Conservation (phyloP, 768 basidiomycete species). For the Agrocybe chaxingu region DNA sequence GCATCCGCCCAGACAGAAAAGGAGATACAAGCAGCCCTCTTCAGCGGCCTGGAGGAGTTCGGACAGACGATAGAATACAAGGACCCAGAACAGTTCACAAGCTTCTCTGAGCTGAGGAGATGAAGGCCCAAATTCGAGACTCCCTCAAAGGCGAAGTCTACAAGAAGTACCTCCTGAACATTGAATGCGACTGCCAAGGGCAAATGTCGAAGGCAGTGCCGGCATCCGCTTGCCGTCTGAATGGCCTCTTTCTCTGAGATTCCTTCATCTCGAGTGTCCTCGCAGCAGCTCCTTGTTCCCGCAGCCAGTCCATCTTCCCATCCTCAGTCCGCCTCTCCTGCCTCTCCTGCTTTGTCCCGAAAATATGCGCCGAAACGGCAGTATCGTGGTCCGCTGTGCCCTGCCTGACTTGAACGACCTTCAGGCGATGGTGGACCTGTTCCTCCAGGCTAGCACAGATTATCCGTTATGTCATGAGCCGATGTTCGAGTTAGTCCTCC, state of each 20-base stretch:
- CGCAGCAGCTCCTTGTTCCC: too few species aligned
- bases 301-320: too few species aligned
- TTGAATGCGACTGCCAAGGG: too few species aligned
- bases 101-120: not conserved
- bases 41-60: slow-evolving; percentile 3
- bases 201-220: too few species aligned
- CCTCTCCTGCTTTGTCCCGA: not conserved
- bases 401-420: slow-evolving; percentile 4
- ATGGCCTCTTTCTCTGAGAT: too few species aligned
- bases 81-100: not conserved
- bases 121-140: not conserved
- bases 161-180: not conserved
- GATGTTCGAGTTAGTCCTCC: slow-evolving; percentile 1
- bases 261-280: too few species aligned
- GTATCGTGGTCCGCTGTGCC: slow-evolving; percentile 5
- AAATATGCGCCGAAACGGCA: slow-evolving; percentile 1
- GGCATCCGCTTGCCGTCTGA: too few species aligned
- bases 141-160: not conserved
- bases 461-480: not conserved
- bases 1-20: slow-evolving; percentile 4
- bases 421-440: slow-evolving; percentile 3
- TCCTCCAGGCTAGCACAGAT: not conserved
- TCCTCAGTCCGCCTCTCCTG: too few species aligned
- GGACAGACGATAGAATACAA: not conserved
- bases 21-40: slow-evolving; percentile 14